A percentile compares a stretch with the other conserved stretches of the same genome.
Conservation (phyloP, 1,284 basidiomycete species). For the Sporisorium reilianum region DNA sequence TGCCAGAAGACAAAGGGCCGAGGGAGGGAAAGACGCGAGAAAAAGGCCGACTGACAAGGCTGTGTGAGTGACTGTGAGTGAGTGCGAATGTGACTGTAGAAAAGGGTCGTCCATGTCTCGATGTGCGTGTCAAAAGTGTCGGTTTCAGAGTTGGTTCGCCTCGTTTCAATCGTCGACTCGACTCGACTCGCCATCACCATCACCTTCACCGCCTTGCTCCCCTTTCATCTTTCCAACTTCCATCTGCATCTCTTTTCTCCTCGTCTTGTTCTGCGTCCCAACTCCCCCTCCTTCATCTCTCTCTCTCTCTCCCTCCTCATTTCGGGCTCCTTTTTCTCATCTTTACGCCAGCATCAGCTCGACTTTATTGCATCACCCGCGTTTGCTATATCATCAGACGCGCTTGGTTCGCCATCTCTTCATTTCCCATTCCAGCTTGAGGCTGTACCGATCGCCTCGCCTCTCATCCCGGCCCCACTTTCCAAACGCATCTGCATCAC, state of each 20-base stretch:
- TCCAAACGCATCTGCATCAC: conserved; percentile 9
- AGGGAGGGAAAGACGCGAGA: neutral
- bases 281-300: too few species aligned
- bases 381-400: conserved; percentile 9
- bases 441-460: conserved; percentile 2
- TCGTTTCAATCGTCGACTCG: neutral
- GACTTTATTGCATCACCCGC: conserved; percentile 17
- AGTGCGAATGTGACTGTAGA: neutral
- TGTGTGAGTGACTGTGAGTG: neutral
- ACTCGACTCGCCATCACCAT: neutral
- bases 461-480: neutral
- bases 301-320: neutral
- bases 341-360: conserved; percentile 1
- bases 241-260: conserved; percentile 1
- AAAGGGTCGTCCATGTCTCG: neutral
- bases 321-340: conserved; percentile 4
- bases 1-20: too few species aligned
- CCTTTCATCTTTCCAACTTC: conserved; percentile 1
- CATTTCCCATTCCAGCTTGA: conserved; percentile 18
- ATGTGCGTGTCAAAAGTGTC: conserved; percentile 1
- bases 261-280: neutral
- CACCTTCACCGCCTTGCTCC: neutral
- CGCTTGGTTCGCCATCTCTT: conserved; percentile 37
- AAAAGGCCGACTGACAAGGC: neutral
- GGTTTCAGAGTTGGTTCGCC: neutral